Evolutionary conservation across 2,329 filamentous ascomycete species (phyloP), one percentile per base, ranked within the genome.

Genomic region (Gnomoniopsis smithogilvyi): DNA sequence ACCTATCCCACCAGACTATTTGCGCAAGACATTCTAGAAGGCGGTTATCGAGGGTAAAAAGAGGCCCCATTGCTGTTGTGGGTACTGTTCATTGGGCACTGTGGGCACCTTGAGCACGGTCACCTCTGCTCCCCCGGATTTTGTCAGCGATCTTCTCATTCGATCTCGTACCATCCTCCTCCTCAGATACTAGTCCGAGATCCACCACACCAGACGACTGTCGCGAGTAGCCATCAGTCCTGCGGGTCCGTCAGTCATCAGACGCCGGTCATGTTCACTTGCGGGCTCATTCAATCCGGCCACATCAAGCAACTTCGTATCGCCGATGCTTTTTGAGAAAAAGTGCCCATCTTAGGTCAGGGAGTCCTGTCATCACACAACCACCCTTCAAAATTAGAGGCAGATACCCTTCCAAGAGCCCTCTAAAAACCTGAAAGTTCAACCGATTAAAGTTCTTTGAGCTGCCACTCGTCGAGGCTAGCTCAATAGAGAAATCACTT

Each of bases 101-200:
- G 47, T 52, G 53, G 49, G 46, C 24, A 14, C 52, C 43, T 22
- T 50, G 58, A 36, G 52, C 53, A 60, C 43, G 45, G 45, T 43
- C 33, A 21, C 54, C n/a, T 21, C 33, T 30, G 54, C 49, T 51
- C 47, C 58, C 61, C 58, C 59, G 62, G 62, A 51, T 58, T 64
- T 62, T 59, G 58, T 56, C 60, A 61, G 34, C 63, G 63, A 66
- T 65, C 66, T 62, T 15, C 56, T 66, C 64, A 66, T 66, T 68
- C 63, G 64, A 69, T 68, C 64, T 67, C 64, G 62, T 63, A 67
- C 67, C 62, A 62, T 58, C 59, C 41, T 41, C 38, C 24, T 24
- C 46, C 34, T 36, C n/a, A 21, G 22, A 21, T 30, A 15, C 45
- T 21, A 34, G n/a, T 14, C 19, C 53, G 34, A 46, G 34, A 26